These are phyloP conservation scores for Serendipita sp. DNA, from an alignment of 768 basidiomycete genomes.

Conservation along the genomic window DNA sequence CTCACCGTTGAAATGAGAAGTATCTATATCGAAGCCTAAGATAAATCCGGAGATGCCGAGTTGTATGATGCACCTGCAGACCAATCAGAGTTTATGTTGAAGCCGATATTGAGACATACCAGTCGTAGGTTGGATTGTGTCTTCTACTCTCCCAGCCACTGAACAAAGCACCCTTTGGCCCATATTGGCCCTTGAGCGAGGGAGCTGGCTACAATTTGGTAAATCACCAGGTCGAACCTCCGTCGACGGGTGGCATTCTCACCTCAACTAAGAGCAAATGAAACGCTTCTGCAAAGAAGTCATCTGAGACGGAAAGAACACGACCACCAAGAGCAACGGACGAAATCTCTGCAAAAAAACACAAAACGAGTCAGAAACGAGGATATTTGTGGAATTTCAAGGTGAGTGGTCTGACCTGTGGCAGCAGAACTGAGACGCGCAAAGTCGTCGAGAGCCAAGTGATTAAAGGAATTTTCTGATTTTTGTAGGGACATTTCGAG, in stretches of 20 bases:
- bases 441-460: neutral
- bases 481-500: conserved; percentile 1
- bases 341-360: conserved; percentile 58
- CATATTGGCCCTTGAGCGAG: conserved; percentile 90
- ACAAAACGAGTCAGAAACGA: neutral
- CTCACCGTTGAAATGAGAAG: conserved; percentile 80
- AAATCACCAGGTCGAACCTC: neutral
- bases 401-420: neutral
- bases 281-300: conserved; percentile 83
- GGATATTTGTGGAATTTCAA: neutral
- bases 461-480: conserved; percentile 3
- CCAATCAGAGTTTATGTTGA: too few relatives aligned
- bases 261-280: conserved; percentile 77
- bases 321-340: conserved; percentile 67
- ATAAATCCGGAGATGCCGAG: conserved; percentile 64
- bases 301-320: conserved; percentile 69
- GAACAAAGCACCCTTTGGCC: conserved; percentile 85
- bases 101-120: conserved; percentile 31
- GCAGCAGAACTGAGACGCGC: conserved; percentile 1
- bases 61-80: conserved; percentile 68
- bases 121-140: conserved; percentile 80
- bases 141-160: conserved; percentile 89
- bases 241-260: conserved; percentile 14
- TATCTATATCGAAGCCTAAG: conserved; percentile 83
- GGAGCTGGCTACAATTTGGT: conserved; percentile 46